Conservation (phyloP, 495 filamentous ascomycete genomes). For the Aspergillus heteromorphus region DNA sequence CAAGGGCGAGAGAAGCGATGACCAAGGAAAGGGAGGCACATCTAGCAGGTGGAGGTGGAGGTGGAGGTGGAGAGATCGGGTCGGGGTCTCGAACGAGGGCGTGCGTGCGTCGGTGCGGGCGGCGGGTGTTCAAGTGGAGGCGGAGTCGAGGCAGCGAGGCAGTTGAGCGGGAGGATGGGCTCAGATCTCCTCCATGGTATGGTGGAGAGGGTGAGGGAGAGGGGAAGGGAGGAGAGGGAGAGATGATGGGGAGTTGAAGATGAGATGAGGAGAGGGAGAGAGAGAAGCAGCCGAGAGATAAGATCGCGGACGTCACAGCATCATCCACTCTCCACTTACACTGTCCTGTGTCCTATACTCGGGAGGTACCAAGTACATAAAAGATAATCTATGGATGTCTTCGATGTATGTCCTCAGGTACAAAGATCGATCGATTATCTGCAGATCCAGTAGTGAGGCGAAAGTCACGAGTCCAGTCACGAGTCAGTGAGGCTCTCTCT, state of each 20-base stretch:
- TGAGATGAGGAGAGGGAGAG: no score
- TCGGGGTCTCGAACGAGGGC: background rate
- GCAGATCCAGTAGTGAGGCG: no score
- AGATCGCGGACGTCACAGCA: background rate
- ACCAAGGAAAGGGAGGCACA: background rate
- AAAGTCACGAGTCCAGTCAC: no score
- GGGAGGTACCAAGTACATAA: no score
- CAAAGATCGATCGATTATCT: no score
- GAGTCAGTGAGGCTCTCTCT: no score
- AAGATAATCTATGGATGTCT: no score
- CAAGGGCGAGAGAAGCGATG: background rate
- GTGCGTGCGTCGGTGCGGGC: no score
- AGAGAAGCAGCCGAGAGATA: constrained; percentile 7
- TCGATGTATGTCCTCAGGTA: no score
- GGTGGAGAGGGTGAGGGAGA: background rate
- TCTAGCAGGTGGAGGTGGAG: background rate
- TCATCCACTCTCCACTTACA: background rate
- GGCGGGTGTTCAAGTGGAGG: background rate
- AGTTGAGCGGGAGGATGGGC: background rate
- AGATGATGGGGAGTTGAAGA: background rate
- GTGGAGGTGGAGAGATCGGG: background rate
- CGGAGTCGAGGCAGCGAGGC: background rate
- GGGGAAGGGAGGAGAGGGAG: background rate
- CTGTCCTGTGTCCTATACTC: no score
- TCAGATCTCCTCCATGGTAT: background rate